phyloP scores from a whole-genome alignment of 139 green algal genomes.

The Zygnema circumcarinatum region DNA sequence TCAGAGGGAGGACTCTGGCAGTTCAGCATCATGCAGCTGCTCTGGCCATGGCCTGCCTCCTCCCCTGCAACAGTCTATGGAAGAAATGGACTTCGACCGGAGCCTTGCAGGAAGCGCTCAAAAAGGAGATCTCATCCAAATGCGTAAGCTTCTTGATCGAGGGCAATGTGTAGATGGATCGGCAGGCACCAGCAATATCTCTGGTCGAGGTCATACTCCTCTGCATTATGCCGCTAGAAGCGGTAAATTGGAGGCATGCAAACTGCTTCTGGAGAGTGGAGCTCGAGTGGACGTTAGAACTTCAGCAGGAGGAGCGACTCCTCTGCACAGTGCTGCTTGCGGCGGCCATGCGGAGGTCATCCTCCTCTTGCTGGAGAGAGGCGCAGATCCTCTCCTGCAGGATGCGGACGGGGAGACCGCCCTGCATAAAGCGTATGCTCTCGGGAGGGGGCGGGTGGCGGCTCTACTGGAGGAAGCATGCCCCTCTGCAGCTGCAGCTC shows the following conservation, averaged over 20 bases:
- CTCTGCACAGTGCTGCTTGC: not conserved
- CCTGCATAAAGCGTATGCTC: not conserved
- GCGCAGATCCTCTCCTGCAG: not conserved
- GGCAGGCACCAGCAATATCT: not conserved
- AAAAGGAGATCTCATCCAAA: not conserved
- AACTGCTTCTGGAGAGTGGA: not conserved
- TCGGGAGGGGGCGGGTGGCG: not conserved
- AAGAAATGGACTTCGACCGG: not conserved
- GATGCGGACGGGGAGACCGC: not conserved
- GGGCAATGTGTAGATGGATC: not conserved
- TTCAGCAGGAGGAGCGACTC: not conserved
- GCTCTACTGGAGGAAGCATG: not conserved
- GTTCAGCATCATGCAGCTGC: no score
- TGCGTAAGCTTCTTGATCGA: not conserved
- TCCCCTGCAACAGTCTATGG: not conserved
- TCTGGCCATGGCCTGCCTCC: no score
- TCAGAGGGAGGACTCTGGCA: no score
- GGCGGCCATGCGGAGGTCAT: not conserved
- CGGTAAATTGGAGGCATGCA: not conserved
- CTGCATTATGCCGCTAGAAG: not conserved
- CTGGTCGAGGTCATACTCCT: not conserved
- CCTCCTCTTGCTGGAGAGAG: not conserved
- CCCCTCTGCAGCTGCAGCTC: not conserved
- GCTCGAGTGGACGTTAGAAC: not conserved
- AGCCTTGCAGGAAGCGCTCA: not conserved